Evolutionary conservation across 1,139 yeast genomes (phyloP).

Genomic region (Debaryomyces fabryi): DNA sequence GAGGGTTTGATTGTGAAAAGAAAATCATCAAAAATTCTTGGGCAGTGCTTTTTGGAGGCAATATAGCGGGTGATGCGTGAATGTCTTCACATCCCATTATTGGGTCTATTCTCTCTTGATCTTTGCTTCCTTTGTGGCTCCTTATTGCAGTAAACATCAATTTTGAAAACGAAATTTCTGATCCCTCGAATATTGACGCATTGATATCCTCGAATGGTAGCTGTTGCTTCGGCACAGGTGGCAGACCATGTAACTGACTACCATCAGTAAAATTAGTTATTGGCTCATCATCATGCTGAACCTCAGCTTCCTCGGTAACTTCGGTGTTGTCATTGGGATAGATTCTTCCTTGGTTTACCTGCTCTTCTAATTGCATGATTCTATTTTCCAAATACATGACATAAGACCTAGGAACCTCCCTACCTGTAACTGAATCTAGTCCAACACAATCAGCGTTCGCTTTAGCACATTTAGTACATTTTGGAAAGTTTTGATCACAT

Average conservation of each 20-base stretch:
- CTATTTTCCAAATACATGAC: slow-evolving; percentile 72
- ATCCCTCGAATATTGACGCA: not conserved
- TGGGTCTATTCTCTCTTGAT: slow-evolving; percentile 13
- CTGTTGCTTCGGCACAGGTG: not conserved
- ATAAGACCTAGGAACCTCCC: slow-evolving; percentile 83
- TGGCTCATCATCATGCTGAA: not conserved
- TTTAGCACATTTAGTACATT: slow-evolving; percentile 70
- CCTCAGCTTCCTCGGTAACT: not conserved
- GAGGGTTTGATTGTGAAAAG: slow-evolving; percentile 81
- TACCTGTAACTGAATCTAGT: slow-evolving; percentile 83
- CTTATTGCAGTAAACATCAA: slow-evolving; percentile 77
- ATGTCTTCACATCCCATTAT: slow-evolving; percentile 19
- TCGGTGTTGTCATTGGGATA: slow-evolving; percentile 20
- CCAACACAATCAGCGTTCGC: slow-evolving; percentile 78
- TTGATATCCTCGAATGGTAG: not conserved
- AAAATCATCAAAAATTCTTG: slow-evolving; percentile 64
- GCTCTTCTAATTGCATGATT: slow-evolving; percentile 55
- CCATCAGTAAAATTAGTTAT: not conserved
- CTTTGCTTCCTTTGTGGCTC: slow-evolving; percentile 39
- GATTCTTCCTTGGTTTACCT: slow-evolving; percentile 47
- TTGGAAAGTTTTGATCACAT: slow-evolving; percentile 84
- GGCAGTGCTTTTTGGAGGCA: slow-evolving; percentile 77
- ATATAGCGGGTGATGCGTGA: slow-evolving; percentile 44
- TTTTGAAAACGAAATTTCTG: slow-evolving; percentile 65
- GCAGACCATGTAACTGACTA: not conserved